Conservation (phyloP, 371 early-diverging fungal species). For the Actinomortierella wolfii region DNA sequence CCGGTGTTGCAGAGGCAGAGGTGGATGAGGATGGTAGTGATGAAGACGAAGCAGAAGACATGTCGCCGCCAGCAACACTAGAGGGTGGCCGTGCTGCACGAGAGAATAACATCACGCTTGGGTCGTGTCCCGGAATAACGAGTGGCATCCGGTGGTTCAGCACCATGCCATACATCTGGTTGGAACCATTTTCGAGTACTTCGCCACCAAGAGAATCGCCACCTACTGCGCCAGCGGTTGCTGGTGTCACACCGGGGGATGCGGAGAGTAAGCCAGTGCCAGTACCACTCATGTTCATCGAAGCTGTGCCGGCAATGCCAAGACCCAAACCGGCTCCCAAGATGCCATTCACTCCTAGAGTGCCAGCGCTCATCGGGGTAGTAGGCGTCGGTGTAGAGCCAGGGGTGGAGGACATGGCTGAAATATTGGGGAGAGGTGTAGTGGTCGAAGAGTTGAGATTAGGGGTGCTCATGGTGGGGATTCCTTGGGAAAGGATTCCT, state of each 20-base stretch:
- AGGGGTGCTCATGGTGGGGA: constrained; percentile 20
- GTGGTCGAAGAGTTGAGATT: constrained; percentile 34
- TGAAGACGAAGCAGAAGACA: too few species aligned
- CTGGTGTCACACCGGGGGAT: not conserved
- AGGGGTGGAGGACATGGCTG: not conserved
- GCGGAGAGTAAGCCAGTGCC: too few species aligned
- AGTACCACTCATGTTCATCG: not conserved
- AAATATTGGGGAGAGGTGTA: constrained; percentile 21
- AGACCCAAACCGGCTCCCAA: constrained; percentile 14
- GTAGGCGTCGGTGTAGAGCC: constrained; percentile 3
- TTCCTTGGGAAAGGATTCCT: constrained; percentile 11
- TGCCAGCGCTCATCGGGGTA: constrained; percentile 13
- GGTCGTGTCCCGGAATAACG: constrained; percentile 49
- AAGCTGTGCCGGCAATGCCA: constrained; percentile 6
- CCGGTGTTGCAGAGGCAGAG: too few species aligned
- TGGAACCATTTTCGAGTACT: constrained; percentile 38
- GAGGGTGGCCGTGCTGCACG: too few species aligned
- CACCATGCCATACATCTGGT: constrained; percentile 54
- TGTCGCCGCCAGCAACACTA: too few species aligned
- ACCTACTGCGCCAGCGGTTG: constrained; percentile 24
- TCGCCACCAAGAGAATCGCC: constrained; percentile 17
- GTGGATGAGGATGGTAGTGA: too few species aligned
- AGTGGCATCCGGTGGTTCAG: constrained; percentile 64
- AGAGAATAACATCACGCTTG: constrained; percentile 28
- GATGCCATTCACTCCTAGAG: constrained; percentile 2